phyloP scores from a whole-genome alignment of 306 rosid genomes.

The barrel medic (Medicago truncatula) region DNA sequence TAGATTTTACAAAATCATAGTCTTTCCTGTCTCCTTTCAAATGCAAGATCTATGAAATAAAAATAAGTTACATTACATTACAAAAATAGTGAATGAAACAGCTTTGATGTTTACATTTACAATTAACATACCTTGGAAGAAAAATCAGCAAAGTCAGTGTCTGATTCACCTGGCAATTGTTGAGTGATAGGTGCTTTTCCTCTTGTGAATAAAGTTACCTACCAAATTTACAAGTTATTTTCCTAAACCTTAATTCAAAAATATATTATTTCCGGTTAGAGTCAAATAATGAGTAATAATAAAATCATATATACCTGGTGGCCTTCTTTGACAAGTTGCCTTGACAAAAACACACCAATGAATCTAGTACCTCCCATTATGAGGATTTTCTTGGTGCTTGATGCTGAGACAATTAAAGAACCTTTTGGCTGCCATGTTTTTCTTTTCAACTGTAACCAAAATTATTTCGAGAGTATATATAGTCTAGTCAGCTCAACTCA shows the following conservation, averaged over 20 bases:
- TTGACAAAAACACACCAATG: conserved; percentile 90
- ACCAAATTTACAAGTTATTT: conserved; percentile 43
- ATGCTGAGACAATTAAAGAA: conserved; percentile 69
- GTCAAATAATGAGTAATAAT: not conserved
- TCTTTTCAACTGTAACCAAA: conserved; percentile 63
- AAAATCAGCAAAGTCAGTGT: conserved; percentile 72
- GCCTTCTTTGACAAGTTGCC: conserved; percentile 93
- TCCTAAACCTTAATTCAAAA: not conserved
- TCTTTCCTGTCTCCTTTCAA: conserved; percentile 96
- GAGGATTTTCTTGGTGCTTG: conserved; percentile 83
- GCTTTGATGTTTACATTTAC: not conserved
- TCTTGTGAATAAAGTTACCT: conserved; percentile 96
- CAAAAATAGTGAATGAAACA: conserved; percentile 7
- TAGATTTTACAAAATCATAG: conserved; percentile 83
- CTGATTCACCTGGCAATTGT: conserved; percentile 91
- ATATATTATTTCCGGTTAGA: not conserved
- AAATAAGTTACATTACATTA: not conserved
- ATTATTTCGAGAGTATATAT: not conserved
- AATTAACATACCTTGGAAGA: conserved; percentile 74
- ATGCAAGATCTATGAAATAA: conserved; percentile 73
- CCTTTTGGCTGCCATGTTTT: conserved; percentile 66
- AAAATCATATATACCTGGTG: conserved; percentile 69
- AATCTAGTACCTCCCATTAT: conserved; percentile 97
- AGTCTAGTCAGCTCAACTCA: not conserved
- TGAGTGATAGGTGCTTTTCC: conserved; percentile 87